phyloP scores from a whole-genome alignment of 208 protist species.

The Wallacemonas sp. region DNA sequence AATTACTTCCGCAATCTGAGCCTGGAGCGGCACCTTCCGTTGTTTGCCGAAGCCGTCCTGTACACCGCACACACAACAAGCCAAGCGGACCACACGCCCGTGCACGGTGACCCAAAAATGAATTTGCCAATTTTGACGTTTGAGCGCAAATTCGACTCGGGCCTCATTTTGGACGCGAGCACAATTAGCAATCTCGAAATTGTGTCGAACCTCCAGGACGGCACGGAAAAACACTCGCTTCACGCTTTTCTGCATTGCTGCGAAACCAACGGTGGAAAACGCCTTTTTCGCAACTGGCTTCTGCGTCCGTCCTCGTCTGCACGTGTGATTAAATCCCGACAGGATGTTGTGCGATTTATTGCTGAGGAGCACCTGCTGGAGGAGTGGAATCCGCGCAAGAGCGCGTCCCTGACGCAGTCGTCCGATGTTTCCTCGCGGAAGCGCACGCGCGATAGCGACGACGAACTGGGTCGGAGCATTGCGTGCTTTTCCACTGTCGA shows the following conservation, averaged over 20 bases:
- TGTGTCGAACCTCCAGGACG: conserved; percentile 80
- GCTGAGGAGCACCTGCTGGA: conserved; percentile 24
- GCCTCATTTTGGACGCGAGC: conserved; percentile 70
- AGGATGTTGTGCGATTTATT: conserved; percentile 69
- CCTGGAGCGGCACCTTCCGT: conserved; percentile 30
- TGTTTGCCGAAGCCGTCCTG: conserved; percentile 45
- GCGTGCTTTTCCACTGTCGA: conserved; percentile 40
- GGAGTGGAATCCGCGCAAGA: conserved; percentile 6
- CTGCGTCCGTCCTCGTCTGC: conserved; percentile 67
- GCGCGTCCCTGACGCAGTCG: conserved; percentile 6
- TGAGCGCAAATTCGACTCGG: conserved; percentile 57
- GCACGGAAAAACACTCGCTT: conserved; percentile 64
- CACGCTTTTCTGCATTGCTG: conserved; percentile 70
- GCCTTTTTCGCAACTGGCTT: conserved; percentile 83
- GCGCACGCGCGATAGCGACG: conserved; percentile 24
- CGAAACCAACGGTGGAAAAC: conserved; percentile 75
- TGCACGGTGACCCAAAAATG: not conserved
- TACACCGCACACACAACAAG: conserved; percentile 55
- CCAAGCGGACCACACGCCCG: not conserved
- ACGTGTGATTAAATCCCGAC: conserved; percentile 59
- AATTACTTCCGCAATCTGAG: conserved; percentile 56
- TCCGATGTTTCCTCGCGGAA: conserved; percentile 21
- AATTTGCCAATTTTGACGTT: conserved; percentile 1
- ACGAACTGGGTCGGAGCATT: not conserved
- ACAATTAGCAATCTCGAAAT: conserved; percentile 83